phyloP scores from a whole-genome alignment of 2,329 filamentous ascomycete species.

The Colletotrichum destructivum region DNA sequence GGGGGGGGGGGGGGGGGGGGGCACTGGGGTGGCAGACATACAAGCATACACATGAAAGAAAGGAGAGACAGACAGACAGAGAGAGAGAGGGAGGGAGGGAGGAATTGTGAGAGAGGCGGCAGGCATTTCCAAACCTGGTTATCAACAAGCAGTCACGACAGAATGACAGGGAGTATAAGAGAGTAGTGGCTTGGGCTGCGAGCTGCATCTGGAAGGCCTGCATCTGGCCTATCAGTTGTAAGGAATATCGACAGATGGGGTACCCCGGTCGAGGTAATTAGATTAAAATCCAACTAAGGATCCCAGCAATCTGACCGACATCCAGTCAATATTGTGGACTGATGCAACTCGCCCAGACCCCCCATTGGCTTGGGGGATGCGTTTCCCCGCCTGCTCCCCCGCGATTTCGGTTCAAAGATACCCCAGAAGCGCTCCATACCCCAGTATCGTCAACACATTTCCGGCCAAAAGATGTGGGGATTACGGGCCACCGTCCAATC shows the following conservation, averaged over 20 bases:
- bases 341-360: background rate
- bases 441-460: background rate
- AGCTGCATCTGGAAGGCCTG: background rate
- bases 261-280: background rate
- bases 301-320: background rate
- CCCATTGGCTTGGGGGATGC: background rate
- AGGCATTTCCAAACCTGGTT: too few species aligned
- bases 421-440: background rate
- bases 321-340: background rate
- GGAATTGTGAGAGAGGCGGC: too few species aligned
- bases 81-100: too few species aligned
- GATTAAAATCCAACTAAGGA: background rate
- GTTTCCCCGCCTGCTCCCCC: background rate
- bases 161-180: too few species aligned
- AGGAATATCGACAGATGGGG: background rate
- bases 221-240: background rate
- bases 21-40: too few species aligned
- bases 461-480: background rate
- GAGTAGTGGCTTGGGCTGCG: background rate
- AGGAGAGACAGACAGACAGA: too few species aligned
- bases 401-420: conserved; percentile 5
- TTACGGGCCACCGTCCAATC: background rate
- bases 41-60: too few species aligned
- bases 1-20: too few species aligned
- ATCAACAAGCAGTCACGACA: background rate